Evolutionary conservation across 768 basidiomycete species (phyloP), one percentile per base, ranked within the genome.

Genomic region (Hysterangium stoloniferum): DNA sequence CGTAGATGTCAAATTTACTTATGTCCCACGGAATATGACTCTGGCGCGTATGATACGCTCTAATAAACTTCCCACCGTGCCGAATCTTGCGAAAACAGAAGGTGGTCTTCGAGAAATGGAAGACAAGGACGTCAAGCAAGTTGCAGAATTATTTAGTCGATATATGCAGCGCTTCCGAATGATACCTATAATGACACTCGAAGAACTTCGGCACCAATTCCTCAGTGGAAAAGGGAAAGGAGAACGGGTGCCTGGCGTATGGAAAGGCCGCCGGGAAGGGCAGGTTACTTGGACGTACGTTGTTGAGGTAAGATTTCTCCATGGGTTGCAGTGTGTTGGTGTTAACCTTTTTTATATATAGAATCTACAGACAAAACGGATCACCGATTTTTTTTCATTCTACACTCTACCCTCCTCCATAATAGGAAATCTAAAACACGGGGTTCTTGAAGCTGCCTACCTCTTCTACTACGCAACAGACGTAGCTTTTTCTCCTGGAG

Each of bases 211-310:
- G 54, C 95, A 99, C 65, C 84, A 91, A 56, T 83, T 98, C 65
- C 68, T 93, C 59, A 90, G 89, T 58, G 96, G 96, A 4, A 72
- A 72, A 38, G 96, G 92, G 2, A 67, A 63, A 19, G 77, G 80
- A 45, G 50, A 72, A 66, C 33, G 60, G 75, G 75, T 32, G 75
- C 72, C 44, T n/a, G 29, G 38, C 68, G 41, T 61, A 64, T 64
- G 37, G 43, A 64, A 54, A 66, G 77, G 62, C 60, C 61, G 83
- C 61, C 73, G 87, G 56, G 68, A 77, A 6, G 81, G 80, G 1
- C 96, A 98, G 63, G 95, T 98, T 25, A 84, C 87, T 2, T 99
- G 94, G 94, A 73, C 86, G 2, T 98, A 95, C 60, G 94, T 99
- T 28, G 87, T 96, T 40, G 94, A 98, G 79, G 95, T 85, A 52